These are phyloP conservation scores for Neurospora sp. DNA, from an alignment of 495 filamentous ascomycete species.

Conservation along the genomic window DNA sequence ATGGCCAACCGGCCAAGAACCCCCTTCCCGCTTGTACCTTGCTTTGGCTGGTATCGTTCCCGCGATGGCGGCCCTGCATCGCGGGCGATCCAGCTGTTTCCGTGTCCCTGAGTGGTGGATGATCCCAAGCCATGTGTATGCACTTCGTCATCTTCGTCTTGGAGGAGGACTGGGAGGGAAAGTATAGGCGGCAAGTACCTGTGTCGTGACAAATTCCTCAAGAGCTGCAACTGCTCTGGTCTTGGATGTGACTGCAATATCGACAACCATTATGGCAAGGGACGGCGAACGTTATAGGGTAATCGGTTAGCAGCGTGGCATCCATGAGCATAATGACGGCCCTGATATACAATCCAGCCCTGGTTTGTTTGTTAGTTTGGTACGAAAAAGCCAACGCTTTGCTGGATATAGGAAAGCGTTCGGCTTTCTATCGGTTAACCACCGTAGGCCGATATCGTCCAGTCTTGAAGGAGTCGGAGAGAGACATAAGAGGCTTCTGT, in stretches of 20 bases:
- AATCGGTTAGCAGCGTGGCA: conserved; percentile 6
- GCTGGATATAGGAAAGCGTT: too few relatives aligned
- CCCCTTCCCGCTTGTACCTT: not conserved
- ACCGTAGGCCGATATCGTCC: too few relatives aligned
- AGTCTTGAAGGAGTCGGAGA: too few relatives aligned
- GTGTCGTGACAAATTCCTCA: not conserved
- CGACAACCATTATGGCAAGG: not conserved
- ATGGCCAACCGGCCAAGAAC: not conserved
- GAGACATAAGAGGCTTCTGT: too few relatives aligned
- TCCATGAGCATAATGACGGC: conserved; percentile 1
- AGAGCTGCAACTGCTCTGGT: not conserved
- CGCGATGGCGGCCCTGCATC: conserved; percentile 12
- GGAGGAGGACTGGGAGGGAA: not conserved
- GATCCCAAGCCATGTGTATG: not conserved
- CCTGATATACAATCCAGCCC: not conserved
- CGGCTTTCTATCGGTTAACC: too few relatives aligned
- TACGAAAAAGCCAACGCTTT: too few relatives aligned
- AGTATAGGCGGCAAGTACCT: not conserved
- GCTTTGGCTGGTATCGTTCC: conserved; percentile 5
- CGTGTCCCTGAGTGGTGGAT: not conserved
- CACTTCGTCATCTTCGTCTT: not conserved
- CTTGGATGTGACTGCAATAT: not conserved
- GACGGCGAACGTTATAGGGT: not conserved
- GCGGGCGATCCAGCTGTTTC: conserved; percentile 1
- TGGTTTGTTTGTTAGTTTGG: too few relatives aligned